Percentiles rank a stretch among this genome's conserved stretches.
Evolutionary conservation across 176 grass and related monocot species (phyloP).

Genomic region (Leersia perrieri): DNA sequence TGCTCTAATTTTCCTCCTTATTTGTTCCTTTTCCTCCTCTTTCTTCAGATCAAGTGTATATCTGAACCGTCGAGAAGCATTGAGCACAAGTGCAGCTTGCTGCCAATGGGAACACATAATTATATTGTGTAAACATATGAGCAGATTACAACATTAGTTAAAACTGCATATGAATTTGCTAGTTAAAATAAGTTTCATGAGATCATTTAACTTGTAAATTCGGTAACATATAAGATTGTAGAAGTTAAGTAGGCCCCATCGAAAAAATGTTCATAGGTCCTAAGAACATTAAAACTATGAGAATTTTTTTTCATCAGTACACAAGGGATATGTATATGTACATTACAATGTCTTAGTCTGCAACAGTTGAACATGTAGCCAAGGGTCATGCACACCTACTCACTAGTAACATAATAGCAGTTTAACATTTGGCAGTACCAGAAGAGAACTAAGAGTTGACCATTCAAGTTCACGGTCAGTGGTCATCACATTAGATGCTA

Average conservation of each 20-base stretch:
- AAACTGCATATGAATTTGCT: conserved; percentile 1
- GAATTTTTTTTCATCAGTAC: background rate
- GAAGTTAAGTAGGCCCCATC: background rate
- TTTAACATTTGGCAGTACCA: background rate
- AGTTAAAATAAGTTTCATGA: background rate
- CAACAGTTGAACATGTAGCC: background rate
- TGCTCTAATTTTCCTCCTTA: conserved; percentile 82
- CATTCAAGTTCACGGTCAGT: background rate
- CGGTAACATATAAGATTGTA: background rate
- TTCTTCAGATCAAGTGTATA: conserved; percentile 90
- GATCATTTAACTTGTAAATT: conserved; percentile 20
- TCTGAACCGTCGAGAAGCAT: conserved; percentile 96
- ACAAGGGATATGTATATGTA: background rate
- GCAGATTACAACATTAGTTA: conserved; percentile 20
- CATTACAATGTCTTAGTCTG: background rate
- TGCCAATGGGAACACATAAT: conserved; percentile 38
- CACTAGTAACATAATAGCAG: too few relatives aligned
- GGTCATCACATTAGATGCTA: conserved; percentile 8
- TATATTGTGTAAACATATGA: conserved; percentile 14
- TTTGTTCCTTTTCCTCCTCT: conserved; percentile 83
- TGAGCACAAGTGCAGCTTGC: conserved; percentile 94
- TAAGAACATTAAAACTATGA: conserved; percentile 16
- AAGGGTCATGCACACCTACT: background rate
- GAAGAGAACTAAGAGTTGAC: background rate
- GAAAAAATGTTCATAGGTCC: background rate